Conservation (phyloP, 352 stramenopile species). For the Globisporangium nunn region DNA sequence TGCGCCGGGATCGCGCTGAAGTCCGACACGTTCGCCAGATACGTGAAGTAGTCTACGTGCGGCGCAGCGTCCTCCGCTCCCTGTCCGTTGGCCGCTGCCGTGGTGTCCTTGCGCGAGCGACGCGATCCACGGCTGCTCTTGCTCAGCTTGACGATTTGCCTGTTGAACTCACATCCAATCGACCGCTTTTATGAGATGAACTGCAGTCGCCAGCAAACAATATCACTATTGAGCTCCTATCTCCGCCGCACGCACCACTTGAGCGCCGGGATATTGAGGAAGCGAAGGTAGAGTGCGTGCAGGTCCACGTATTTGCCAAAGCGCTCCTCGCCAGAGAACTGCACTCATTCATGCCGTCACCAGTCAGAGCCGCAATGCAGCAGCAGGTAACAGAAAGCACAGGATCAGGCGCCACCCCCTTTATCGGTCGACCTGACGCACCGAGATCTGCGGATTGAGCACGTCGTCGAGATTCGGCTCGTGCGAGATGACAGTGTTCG, state of each 20-base stretch:
- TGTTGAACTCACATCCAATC: not conserved
- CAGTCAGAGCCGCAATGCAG: not conserved
- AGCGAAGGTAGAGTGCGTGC: constrained; percentile 76
- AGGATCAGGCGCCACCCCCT: not conserved
- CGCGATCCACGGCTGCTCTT: constrained; percentile 11
- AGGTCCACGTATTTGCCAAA: constrained; percentile 89
- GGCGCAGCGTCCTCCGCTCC: constrained; percentile 11
- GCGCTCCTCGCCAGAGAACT: constrained; percentile 86
- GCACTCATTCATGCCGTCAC: not conserved
- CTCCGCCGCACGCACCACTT: constrained; percentile 22
- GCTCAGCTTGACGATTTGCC: constrained; percentile 23
- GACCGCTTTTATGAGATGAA: not conserved
- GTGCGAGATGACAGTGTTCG: constrained; percentile 56
- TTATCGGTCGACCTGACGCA: constrained; percentile 9
- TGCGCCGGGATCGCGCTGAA: constrained; percentile 47
- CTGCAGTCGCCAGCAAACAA: no score
- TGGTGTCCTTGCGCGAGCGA: constrained; percentile 14
- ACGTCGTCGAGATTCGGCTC: constrained; percentile 53
- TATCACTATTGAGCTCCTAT: not conserved
- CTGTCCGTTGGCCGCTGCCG: constrained; percentile 3
- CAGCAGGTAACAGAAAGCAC: not conserved
- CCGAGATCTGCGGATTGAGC: constrained; percentile 52
- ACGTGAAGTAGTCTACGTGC: constrained; percentile 70
- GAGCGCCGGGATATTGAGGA: constrained; percentile 68
- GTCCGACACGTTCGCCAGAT: constrained; percentile 56